These are phyloP conservation scores for Botrytis tulipae DNA, from an alignment of 2,329 filamentous ascomycete genomes.

Conservation along the genomic window DNA sequence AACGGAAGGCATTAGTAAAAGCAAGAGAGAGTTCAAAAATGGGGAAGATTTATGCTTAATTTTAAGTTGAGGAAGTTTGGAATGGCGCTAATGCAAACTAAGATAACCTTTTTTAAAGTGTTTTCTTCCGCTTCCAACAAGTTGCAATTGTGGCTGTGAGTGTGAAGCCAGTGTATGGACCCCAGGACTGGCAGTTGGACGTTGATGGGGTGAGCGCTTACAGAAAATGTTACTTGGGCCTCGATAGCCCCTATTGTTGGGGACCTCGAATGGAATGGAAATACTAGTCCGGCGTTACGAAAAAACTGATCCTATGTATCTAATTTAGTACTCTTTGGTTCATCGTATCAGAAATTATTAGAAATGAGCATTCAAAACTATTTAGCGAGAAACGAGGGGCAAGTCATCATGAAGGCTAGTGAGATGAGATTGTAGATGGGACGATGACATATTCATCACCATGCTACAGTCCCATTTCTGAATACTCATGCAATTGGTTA, in stretches of 20 bases:
- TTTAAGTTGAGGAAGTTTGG: background rate
- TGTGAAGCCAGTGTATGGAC: background rate
- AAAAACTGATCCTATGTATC: background rate
- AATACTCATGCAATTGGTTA: background rate
- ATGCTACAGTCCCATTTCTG: background rate
- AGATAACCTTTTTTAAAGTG: background rate
- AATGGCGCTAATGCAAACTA: background rate
- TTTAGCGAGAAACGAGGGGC: background rate
- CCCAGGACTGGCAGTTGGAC: background rate
- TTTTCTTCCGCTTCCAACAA: background rate
- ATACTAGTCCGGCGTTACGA: background rate
- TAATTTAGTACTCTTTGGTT: background rate
- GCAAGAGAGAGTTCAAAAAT: background rate
- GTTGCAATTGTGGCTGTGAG: background rate
- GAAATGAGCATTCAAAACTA: background rate
- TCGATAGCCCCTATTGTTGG: no score
- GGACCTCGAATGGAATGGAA: background rate
- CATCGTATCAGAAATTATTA: background rate
- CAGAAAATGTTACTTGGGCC: background rate
- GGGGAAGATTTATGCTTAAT: no score
- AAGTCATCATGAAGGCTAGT: background rate
- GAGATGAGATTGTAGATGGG: background rate
- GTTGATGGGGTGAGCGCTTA: background rate
- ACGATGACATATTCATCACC: background rate
- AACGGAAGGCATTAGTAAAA: background rate